These are phyloP conservation scores for Pleoardoris graminearum DNA, from an alignment of 2,329 filamentous ascomycete genomes.

Conservation along the genomic window DNA sequence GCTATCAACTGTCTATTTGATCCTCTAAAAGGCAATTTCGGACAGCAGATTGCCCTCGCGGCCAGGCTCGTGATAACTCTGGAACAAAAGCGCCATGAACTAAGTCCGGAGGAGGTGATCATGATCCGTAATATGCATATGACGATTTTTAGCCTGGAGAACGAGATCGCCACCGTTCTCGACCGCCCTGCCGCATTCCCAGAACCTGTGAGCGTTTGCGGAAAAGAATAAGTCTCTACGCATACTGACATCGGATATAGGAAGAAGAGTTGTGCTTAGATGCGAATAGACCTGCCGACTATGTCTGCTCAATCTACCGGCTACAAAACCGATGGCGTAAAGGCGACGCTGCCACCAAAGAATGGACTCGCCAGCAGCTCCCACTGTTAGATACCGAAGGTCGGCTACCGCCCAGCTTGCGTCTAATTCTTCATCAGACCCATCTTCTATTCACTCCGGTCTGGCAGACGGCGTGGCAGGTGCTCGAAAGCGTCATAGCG, in stretches of 20 bases:
- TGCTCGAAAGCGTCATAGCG: conserved; percentile 38
- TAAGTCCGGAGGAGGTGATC: conserved; percentile 23
- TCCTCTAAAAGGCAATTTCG: conserved; percentile 40
- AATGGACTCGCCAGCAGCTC: conserved; percentile 27
- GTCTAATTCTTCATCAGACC: conserved; percentile 37
- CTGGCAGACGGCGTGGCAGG: conserved; percentile 38
- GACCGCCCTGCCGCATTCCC: conserved; percentile 42
- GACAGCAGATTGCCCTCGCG: conserved; percentile 43
- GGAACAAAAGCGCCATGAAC: conserved; percentile 34
- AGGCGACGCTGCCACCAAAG: conserved; percentile 26
- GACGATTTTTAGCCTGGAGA: conserved; percentile 43
- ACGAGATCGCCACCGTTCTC: conserved; percentile 40
- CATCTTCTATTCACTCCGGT: conserved; percentile 38
- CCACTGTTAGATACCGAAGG: conserved; percentile 31
- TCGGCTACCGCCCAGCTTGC: conserved; percentile 31
- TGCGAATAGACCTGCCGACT: conserved; percentile 31
- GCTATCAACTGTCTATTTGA: conserved; percentile 44
- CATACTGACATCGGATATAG: conserved; percentile 21
- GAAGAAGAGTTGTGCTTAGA: conserved; percentile 36
- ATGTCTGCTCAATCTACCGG: conserved; percentile 41
- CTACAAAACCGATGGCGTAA: conserved; percentile 43
- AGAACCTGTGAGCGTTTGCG: conserved; percentile 36
- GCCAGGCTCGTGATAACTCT: conserved; percentile 39
- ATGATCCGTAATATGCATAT: conserved; percentile 39
- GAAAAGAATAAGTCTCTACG: background rate